phyloP scores from a whole-genome alignment of 805 yeast species.

The Candida vaughaniae region DNA sequence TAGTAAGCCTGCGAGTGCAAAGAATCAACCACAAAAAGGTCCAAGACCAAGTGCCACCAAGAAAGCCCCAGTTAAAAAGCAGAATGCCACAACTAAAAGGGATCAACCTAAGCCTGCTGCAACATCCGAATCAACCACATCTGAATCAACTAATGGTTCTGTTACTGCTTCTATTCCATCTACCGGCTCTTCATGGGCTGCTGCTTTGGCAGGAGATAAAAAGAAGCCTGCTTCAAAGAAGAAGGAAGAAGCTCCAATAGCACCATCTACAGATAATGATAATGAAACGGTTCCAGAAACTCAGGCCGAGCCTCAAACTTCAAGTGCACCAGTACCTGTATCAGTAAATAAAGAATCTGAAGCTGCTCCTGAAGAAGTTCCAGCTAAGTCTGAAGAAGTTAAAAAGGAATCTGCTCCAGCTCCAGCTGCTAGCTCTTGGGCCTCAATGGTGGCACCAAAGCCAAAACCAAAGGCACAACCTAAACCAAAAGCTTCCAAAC shows the following conservation, averaged over 20 bases:
- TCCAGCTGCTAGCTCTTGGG: conserved; percentile 52
- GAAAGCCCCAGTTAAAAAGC: conserved; percentile 1
- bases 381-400: conserved; percentile 1
- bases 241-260: conserved; percentile 15
- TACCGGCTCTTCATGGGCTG: conserved; percentile 40
- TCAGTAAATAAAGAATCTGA: conserved; percentile 41
- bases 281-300: not conserved
- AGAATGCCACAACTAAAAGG: not conserved
- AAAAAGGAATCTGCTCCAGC: not conserved
- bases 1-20: conserved; percentile 4
- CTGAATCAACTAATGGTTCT: conserved; percentile 16
- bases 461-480: conserved; percentile 41
- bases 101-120: not conserved
- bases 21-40: conserved; percentile 4
- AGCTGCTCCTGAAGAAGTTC: conserved; percentile 4
- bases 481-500: conserved; percentile 23
- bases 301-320: not conserved
- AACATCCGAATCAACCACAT: conserved; percentile 11
- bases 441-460: conserved; percentile 59
- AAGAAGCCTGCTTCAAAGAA: conserved; percentile 23
- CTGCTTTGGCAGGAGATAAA: conserved; percentile 38
- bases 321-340: conserved; percentile 28
- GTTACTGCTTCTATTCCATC: conserved; percentile 16
- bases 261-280: not conserved
- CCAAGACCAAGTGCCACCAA: conserved; percentile 1